Evolutionary conservation across 345 rosid species (phyloP).

Genomic region (Populus pruinosa): DNA sequence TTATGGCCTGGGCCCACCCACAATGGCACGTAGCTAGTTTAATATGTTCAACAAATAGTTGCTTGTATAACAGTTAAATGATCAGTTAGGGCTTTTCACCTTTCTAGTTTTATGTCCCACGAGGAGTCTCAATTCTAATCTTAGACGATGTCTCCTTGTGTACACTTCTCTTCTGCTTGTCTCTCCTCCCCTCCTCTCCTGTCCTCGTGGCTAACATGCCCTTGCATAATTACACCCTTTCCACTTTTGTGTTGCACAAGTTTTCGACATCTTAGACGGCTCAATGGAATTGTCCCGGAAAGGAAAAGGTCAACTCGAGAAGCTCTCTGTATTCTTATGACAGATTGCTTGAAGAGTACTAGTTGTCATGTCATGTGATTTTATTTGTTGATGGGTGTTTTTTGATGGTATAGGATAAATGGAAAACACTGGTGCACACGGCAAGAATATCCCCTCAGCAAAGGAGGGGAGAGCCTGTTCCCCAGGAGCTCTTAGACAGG

Average conservation of each 20-base stretch:
- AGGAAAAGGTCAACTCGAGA: not conserved
- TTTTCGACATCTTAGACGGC: not conserved
- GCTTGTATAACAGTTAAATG: constrained; percentile 39
- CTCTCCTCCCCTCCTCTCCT: not conserved
- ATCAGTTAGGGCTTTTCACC: constrained; percentile 8
- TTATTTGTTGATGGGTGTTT: not conserved
- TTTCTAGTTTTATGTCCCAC: constrained; percentile 14
- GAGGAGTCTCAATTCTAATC: constrained; percentile 25
- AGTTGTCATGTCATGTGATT: not conserved
- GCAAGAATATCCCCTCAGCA: constrained; percentile 97
- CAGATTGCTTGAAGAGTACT: not conserved
- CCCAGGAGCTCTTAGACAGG: constrained; percentile 89
- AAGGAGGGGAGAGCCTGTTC: constrained; percentile 98
- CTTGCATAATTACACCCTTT: not conserved
- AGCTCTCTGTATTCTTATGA: constrained; percentile 5
- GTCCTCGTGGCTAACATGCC: not conserved
- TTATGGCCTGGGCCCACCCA: constrained; percentile 23
- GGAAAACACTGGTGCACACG: constrained; percentile 97
- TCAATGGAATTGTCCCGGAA: constrained; percentile 6
- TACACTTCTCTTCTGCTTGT: not conserved
- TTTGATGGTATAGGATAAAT: constrained; percentile 64
- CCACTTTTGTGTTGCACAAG: not conserved
- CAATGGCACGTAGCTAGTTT: constrained; percentile 2
- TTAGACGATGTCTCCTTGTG: constrained; percentile 2
- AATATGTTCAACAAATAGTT: constrained; percentile 21